Evolutionary conservation across 371 early-diverging fungal genomes (phyloP).

Genomic region (Zychaea mexicana): DNA sequence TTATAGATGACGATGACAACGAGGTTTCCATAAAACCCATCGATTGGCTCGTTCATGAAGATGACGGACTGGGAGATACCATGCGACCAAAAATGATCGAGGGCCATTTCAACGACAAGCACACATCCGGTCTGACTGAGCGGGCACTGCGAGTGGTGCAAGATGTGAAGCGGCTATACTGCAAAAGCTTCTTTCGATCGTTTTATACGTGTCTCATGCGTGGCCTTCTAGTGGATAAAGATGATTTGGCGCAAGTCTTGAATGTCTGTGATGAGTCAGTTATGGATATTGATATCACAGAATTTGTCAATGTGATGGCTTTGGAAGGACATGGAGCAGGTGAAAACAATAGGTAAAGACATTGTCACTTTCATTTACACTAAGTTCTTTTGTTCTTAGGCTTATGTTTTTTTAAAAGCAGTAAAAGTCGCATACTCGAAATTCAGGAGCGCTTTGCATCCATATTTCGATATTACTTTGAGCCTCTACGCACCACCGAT

Average conservation of each 20-base stretch:
- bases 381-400: slow-evolving; percentile 18
- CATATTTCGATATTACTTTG: slow-evolving; percentile 66
- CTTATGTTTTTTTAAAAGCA: slow-evolving; percentile 1
- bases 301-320: slow-evolving; percentile 65
- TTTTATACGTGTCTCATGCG: slow-evolving; percentile 66
- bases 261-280: slow-evolving; percentile 60
- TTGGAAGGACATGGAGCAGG: slow-evolving; percentile 29
- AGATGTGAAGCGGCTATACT: slow-evolving; percentile 44
- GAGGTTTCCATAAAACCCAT: slow-evolving; percentile 24
- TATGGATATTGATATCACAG: slow-evolving; percentile 75
- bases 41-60: slow-evolving; percentile 36
- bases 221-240: slow-evolving; percentile 52
- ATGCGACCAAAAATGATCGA: slow-evolving; percentile 35
- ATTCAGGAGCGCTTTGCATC: slow-evolving; percentile 50
- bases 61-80: slow-evolving; percentile 40
- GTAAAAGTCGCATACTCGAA: slow-evolving; percentile 10
- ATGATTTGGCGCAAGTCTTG: slow-evolving; percentile 61
- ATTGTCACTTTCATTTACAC: background rate
- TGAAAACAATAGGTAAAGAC: background rate
- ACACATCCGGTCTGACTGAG: slow-evolving; percentile 23
- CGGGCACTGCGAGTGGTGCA: slow-evolving; percentile 37
- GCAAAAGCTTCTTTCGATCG: slow-evolving; percentile 63
- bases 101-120: slow-evolving; percentile 29
- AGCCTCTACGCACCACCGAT: slow-evolving; percentile 46
- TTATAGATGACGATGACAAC: slow-evolving; percentile 7